phyloP scores from a whole-genome alignment of 2,329 filamentous ascomycete genomes.

The Arthrobotrys conoides region DNA sequence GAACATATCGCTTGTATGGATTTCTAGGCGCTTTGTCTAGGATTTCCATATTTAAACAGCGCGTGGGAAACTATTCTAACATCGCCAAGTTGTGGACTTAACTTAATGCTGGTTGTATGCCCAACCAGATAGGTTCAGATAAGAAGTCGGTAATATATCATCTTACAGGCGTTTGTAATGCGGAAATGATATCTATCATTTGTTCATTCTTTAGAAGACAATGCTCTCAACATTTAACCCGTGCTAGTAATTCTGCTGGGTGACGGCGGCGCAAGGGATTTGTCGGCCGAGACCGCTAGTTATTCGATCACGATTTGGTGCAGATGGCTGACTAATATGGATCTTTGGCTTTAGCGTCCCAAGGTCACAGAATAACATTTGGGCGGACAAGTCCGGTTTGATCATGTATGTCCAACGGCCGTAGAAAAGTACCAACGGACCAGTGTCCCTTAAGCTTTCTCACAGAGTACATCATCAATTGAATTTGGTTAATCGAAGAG shows the following conservation, averaged over 20 bases:
- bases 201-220: not conserved
- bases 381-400: not conserved
- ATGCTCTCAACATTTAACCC: not conserved
- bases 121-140: not conserved
- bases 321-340: conserved; percentile 10
- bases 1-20: conserved; percentile 64
- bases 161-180: conserved; percentile 5
- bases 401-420: not conserved
- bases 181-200: conserved; percentile 7
- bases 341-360: not conserved
- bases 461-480: no score
- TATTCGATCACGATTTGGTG: not conserved
- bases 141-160: conserved; percentile 7
- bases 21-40: conserved; percentile 20
- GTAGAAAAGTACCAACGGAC: not conserved
- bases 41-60: not conserved
- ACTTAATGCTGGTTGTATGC: not conserved
- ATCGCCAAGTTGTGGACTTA: no score
- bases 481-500: no score
- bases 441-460: no score
- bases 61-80: no score
- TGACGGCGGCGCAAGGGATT: not conserved
- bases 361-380: not conserved
- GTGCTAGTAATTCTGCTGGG: not conserved
- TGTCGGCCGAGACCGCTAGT: conserved; percentile 2